Percentiles rank a stretch among this genome's conserved stretches.
Evolutionary conservation across 1,284 basidiomycete species (phyloP).

Genomic region (Trichosporon coremiiforme): DNA sequence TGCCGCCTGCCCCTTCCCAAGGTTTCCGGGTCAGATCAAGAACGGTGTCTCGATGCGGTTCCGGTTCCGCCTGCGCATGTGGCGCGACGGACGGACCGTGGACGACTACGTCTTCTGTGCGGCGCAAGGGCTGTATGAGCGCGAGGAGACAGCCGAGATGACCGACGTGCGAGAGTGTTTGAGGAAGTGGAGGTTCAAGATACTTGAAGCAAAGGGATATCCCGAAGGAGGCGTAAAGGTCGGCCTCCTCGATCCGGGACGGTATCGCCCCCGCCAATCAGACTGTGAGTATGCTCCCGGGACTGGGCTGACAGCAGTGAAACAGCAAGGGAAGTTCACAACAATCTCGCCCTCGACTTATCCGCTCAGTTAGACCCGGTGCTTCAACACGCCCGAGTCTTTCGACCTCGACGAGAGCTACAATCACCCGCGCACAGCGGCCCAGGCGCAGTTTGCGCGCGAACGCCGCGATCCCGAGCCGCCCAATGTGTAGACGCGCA

Average conservation of each 20-base stretch:
- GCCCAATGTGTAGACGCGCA: neutral
- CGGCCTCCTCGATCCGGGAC: neutral
- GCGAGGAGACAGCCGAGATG: neutral
- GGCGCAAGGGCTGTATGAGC: neutral
- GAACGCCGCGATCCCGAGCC: neutral
- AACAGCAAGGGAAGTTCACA: neutral
- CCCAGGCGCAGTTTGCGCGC: neutral
- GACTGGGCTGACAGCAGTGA: neutral
- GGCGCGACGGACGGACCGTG: neutral
- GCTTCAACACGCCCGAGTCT: neutral
- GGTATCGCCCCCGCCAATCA: neutral
- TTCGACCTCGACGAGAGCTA: neutral
- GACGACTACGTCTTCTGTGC: neutral
- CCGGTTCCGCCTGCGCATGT: neutral
- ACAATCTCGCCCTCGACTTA: neutral
- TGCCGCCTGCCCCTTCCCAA: neutral
- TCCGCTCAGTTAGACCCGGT: neutral
- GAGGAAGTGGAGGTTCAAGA: neutral
- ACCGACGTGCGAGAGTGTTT: neutral
- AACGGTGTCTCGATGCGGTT: neutral
- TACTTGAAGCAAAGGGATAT: neutral
- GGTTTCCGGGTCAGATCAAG: neutral
- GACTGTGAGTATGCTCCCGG: neutral
- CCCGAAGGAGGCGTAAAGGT: neutral
- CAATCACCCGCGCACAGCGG: neutral